Evolutionary conservation across 2,329 filamentous ascomycete species (phyloP), one percentile per base, ranked within the genome.

Genomic region (Phaeosphaeria sp.): DNA sequence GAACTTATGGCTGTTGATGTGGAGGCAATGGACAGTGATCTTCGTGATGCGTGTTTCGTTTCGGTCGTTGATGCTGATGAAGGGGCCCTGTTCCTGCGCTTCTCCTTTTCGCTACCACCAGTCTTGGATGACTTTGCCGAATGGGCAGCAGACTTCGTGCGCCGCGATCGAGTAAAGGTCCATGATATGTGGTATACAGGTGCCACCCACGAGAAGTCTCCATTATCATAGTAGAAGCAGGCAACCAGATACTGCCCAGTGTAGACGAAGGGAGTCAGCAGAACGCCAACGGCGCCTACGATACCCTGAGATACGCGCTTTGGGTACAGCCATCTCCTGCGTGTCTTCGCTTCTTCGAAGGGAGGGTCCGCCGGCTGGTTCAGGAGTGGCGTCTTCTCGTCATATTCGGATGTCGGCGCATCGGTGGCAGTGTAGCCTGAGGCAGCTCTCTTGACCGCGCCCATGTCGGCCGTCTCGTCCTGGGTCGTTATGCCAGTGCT

Each of bases 171-270:
- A 43, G 74, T 72, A 45, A 77, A 83, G 60, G 87, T 84, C 56
- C 73, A 78, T 61, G 78, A 75, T 24, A 94, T 81, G 70, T 85
- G 89, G 72, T 86, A 85, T 44, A 95, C 78, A 57, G 92, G 93
- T 49, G 88, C 80, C 57, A 95, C 79, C n/a, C 92, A 87, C 52
- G 92, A 90, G 75, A 96, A 96, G 50, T 83, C 83, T 50, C 92
- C 92, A 56, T 91, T 88, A 71, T 96, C 89, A 79, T 91, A 94
- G 79, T 91, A 94, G 68, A 98, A 90, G 73, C 86, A 93, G 64
- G 91, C 89, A 59, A 93, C 87, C 55, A 97, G 79, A 78, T 94
- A 97, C 49, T 93, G 86, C 18, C 89, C 91, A 1, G 94, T 94
- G 21, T 90, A 88, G 24, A 90, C 86, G 59, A 98, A 80, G 15